phyloP scores from a whole-genome alignment of 352 stramenopile genomes.

The Phytophthora citricola region DNA sequence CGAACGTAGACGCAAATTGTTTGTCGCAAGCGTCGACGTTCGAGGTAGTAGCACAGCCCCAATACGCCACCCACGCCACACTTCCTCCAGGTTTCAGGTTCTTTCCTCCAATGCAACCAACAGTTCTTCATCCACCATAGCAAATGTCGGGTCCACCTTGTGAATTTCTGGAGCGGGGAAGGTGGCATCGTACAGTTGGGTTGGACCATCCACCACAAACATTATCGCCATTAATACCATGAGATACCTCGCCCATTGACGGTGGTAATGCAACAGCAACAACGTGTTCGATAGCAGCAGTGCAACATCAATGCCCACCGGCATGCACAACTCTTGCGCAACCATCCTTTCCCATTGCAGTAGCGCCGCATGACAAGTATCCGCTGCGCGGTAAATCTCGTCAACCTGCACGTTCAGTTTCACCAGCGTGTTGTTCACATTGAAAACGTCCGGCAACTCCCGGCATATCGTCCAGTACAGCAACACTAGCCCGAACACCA shows the following conservation, averaged over 20 bases:
- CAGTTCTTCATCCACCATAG: slow-evolving; percentile 78
- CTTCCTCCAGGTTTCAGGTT: slow-evolving; percentile 79
- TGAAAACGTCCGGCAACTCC: slow-evolving; percentile 58
- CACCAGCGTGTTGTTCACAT: slow-evolving; percentile 40
- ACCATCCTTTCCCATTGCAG: slow-evolving; percentile 53
- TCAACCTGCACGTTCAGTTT: slow-evolving; percentile 49
- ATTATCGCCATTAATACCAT: slow-evolving; percentile 51
- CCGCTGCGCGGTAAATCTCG: slow-evolving; percentile 41
- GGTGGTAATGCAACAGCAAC: slow-evolving; percentile 65
- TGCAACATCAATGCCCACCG: slow-evolving; percentile 52
- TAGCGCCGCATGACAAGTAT: slow-evolving; percentile 53
- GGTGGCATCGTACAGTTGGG: slow-evolving; percentile 54
- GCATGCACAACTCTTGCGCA: slow-evolving; percentile 64
- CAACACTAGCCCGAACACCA: slow-evolving; percentile 51
- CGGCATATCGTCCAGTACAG: slow-evolving; percentile 71
- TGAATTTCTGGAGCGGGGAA: slow-evolving; percentile 67
- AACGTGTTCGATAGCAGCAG: slow-evolving; percentile 50
- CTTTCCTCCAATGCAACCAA: slow-evolving; percentile 65
- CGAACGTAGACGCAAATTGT: slow-evolving; percentile 71
- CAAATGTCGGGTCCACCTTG: slow-evolving; percentile 69
- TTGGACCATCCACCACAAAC: slow-evolving; percentile 57
- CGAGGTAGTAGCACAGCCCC: slow-evolving; percentile 72
- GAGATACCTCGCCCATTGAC: slow-evolving; percentile 56
- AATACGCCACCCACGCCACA: slow-evolving; percentile 83
- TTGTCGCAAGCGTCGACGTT: slow-evolving; percentile 72